Conservation (phyloP, 2,329 filamentous ascomycete genomes). For the Aspergillus viridinutans region DNA sequence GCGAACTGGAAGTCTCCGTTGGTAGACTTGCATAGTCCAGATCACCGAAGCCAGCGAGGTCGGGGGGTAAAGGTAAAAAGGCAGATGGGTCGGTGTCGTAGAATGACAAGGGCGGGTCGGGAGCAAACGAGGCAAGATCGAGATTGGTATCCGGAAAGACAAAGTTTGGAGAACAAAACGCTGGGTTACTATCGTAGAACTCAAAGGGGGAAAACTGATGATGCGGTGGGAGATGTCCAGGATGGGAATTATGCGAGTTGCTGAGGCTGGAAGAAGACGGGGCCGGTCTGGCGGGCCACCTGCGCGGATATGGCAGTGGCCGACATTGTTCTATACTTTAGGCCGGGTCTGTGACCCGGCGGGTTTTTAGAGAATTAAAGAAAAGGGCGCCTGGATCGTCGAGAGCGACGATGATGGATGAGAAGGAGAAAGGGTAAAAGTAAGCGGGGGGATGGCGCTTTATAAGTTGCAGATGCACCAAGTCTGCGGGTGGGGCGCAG, state of each 20-base stretch:
- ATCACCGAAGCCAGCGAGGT: not conserved
- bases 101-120: not conserved
- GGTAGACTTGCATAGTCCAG: not conserved
- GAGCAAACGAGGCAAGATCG: not conserved
- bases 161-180: not conserved
- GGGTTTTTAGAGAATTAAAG: not conserved
- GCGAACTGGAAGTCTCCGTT: not conserved
- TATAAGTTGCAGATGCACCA: not conserved
- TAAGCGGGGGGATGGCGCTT: slow-evolving; percentile 1
- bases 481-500: not conserved
- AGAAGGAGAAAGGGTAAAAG: not conserved
- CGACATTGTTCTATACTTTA: slow-evolving; percentile 14
- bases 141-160: not conserved
- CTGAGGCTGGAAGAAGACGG: slow-evolving; percentile 3
- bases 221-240: not conserved
- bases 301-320: slow-evolving; percentile 5
- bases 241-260: not conserved
- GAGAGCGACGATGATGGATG: not conserved
- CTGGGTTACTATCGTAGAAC: not conserved
- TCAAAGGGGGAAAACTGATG: slow-evolving; percentile 2
- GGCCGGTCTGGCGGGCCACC: slow-evolving; percentile 4
- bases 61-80: not conserved
- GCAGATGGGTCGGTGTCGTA: not conserved
- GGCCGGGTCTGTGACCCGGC: slow-evolving; percentile 14
- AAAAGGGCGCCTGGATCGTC: not conserved